Evolutionary conservation across 2,329 filamentous ascomycete species (phyloP).

Genomic region (Cordyceps militaris): DNA sequence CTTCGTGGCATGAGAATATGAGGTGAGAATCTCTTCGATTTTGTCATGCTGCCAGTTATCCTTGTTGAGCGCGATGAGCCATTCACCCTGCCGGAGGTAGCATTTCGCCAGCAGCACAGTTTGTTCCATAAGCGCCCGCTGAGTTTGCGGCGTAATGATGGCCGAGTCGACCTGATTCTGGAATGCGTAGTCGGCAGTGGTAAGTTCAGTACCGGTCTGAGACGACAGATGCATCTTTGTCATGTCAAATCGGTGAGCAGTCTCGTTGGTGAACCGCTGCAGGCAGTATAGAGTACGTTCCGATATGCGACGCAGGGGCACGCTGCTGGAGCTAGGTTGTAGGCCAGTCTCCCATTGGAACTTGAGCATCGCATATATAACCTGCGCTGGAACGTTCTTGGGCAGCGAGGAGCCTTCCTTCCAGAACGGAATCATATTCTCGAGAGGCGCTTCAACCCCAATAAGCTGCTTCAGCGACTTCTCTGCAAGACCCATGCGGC

Average conservation of each 20-base stretch:
- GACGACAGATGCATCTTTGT: conserved; percentile 43
- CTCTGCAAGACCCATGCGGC: conserved; percentile 88
- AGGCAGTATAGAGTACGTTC: conserved; percentile 54
- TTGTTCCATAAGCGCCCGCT: conserved; percentile 51
- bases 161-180: conserved; percentile 39
- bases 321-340: conserved; percentile 36
- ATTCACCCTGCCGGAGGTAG: conserved; percentile 93
- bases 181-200: conserved; percentile 42
- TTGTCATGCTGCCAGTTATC: conserved; percentile 84
- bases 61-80: conserved; percentile 79
- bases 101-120: conserved; percentile 82
- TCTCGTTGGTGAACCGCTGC: conserved; percentile 53
- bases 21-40: conserved; percentile 81
- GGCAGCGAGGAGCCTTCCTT: conserved; percentile 27
- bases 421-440: conserved; percentile 56
- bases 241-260: conserved; percentile 46
- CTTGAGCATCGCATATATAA: conserved; percentile 95
- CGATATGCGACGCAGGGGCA: conserved; percentile 36
- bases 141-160: conserved; percentile 41
- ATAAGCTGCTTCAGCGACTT: conserved; percentile 91
- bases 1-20: conserved; percentile 84
- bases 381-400: conserved; percentile 59
- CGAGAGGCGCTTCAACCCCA: conserved; percentile 57
- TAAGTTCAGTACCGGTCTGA: conserved; percentile 40
- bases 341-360: conserved; percentile 89